Percentiles rank a stretch among this genome's conserved stretches.
These are phyloP conservation scores for Aspergillus ostianus DNA, from an alignment of 495 filamentous ascomycete genomes.

Conservation along the genomic window DNA sequence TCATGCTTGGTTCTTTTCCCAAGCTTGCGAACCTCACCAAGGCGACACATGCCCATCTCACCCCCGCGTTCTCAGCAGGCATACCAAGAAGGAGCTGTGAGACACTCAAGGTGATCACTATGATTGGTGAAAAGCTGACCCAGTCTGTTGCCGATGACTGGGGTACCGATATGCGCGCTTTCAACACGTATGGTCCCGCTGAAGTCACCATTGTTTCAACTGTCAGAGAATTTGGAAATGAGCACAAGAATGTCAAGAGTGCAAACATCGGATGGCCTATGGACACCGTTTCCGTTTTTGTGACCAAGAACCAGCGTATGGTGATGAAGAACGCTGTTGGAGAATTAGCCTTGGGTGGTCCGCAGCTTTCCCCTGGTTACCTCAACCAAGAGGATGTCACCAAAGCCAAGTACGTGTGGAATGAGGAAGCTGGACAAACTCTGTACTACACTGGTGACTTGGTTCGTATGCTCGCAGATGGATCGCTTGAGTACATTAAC, in stretches of 20 bases:
- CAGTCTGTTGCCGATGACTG: slow-evolving; percentile 39
- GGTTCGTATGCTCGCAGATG: slow-evolving; percentile 42
- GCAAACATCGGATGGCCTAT: slow-evolving; percentile 38
- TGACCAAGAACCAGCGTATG: slow-evolving; percentile 26
- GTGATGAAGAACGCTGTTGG: slow-evolving; percentile 41
- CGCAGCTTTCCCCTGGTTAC: slow-evolving; percentile 42
- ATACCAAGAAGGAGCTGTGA: slow-evolving; percentile 29
- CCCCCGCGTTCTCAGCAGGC: slow-evolving; percentile 36
- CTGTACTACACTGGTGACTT: slow-evolving; percentile 56
- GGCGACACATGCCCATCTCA: slow-evolving; percentile 41
- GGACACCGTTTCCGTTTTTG: slow-evolving; percentile 33
- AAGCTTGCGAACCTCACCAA: slow-evolving; percentile 29
- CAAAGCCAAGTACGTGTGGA: slow-evolving; percentile 37
- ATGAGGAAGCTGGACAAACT: slow-evolving; percentile 19
- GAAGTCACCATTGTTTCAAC: slow-evolving; percentile 40
- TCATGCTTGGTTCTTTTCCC: slow-evolving; percentile 36
- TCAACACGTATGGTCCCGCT: slow-evolving; percentile 40
- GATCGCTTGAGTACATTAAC: slow-evolving; percentile 42
- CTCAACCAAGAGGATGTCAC: slow-evolving; percentile 44
- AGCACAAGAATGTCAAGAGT: slow-evolving; percentile 29
- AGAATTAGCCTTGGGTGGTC: slow-evolving; percentile 45
- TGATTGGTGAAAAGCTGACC: slow-evolving; percentile 95
- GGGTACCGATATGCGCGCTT: slow-evolving; percentile 31
- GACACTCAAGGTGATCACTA: slow-evolving; percentile 73
- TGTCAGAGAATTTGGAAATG: slow-evolving; percentile 30